Conservation (phyloP, 2,329 filamentous ascomycete genomes). For the Xylaria sp. region DNA sequence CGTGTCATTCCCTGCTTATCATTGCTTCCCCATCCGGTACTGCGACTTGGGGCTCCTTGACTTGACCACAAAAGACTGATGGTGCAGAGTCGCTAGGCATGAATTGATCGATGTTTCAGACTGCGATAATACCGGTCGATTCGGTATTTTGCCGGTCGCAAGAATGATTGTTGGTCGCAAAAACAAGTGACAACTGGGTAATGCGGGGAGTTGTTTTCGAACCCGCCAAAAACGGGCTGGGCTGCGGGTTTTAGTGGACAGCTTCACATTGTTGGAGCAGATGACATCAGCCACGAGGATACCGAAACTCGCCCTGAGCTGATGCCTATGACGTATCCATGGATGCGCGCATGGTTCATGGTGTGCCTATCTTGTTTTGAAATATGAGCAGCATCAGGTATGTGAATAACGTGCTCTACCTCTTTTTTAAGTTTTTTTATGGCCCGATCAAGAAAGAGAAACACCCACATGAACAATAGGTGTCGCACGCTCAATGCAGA, state of each 20-base stretch:
- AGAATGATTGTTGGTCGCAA: not conserved
- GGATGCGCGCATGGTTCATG: not conserved
- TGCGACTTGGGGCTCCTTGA: not conserved
- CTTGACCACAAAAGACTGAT: not conserved
- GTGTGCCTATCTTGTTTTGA: too few relatives aligned
- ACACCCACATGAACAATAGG: not conserved
- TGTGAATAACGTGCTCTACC: not conserved
- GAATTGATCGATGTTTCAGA: not conserved
- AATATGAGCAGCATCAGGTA: not conserved
- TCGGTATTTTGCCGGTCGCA: not conserved
- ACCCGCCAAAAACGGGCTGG: not conserved
- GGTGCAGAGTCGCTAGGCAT: not conserved
- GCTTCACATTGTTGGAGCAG: not conserved
- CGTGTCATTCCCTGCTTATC: not conserved
- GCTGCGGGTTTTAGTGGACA: not conserved
- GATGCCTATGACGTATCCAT: constrained; percentile 5
- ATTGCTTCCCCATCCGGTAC: not conserved
- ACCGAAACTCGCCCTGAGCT: not conserved
- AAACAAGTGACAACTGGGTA: not conserved
- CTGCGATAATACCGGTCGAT: not conserved
- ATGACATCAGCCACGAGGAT: constrained; percentile 15
- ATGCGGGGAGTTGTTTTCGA: not conserved
- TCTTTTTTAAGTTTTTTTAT: not conserved
- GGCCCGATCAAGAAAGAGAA: not conserved
- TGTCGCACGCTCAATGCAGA: not conserved